phyloP scores from a whole-genome alignment of 2,329 filamentous ascomycete species.

The Penicillium palitans region DNA sequence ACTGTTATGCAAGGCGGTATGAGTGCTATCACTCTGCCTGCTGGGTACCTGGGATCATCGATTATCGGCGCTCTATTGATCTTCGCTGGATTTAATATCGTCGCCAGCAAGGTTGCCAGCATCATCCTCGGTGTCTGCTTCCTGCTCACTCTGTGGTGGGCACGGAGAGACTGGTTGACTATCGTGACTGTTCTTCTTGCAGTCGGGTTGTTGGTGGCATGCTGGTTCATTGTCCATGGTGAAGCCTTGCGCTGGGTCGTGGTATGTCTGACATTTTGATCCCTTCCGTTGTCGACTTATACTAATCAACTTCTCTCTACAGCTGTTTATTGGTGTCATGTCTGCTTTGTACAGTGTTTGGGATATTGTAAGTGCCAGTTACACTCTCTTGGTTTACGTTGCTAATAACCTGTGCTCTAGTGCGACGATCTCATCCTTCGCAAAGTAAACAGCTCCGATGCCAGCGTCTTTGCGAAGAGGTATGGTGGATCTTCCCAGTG shows the following conservation, averaged over 20 bases:
- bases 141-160: conserved; percentile 79
- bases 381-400: neutral
- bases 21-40: conserved; percentile 69
- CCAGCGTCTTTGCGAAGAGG: conserved; percentile 73
- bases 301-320: neutral
- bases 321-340: conserved; percentile 81
- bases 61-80: conserved; percentile 75
- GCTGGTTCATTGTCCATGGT: conserved; percentile 78
- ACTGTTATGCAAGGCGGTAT: conserved; percentile 75
- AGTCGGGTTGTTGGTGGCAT: conserved; percentile 68
- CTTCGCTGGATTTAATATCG: conserved; percentile 79
- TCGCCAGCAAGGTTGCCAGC: conserved; percentile 76
- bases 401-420: conserved; percentile 32
- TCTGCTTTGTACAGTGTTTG: conserved; percentile 76
- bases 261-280: conserved; percentile 40
- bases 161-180: conserved; percentile 74
- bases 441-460: conserved; percentile 78
- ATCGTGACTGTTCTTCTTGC: conserved; percentile 69
- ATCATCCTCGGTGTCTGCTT: conserved; percentile 73
- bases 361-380: conserved; percentile 63
- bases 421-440: conserved; percentile 78
- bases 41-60: conserved; percentile 75
- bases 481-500: conserved; percentile 79
- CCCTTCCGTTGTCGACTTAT: neutral
- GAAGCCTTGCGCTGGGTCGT: conserved; percentile 72